Evolutionary conservation across 1,284 basidiomycete species (phyloP).

Genomic region (Puccinia coronata): DNA sequence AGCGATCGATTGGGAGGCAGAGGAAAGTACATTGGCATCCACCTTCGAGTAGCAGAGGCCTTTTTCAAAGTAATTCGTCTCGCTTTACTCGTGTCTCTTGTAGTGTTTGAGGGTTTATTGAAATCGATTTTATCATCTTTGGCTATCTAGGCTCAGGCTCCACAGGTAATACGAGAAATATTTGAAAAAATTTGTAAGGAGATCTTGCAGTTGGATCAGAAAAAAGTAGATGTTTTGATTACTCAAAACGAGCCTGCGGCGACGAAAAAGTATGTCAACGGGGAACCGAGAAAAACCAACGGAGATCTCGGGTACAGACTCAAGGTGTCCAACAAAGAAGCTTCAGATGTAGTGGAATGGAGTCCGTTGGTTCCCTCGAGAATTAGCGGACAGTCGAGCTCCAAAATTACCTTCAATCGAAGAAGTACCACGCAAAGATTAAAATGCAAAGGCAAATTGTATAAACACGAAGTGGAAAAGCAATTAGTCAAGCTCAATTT

Average conservation of each 20-base stretch:
- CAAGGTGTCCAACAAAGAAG: background rate
- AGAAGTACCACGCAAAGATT: constrained; percentile 14
- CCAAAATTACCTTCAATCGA: background rate
- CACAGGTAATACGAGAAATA: background rate
- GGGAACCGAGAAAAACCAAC: background rate
- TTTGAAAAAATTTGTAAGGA: constrained; percentile 27
- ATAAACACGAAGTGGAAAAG: constrained; percentile 36
- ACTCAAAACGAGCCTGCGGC: background rate
- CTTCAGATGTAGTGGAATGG: background rate
- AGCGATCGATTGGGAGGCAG: constrained; percentile 61
- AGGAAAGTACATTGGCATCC: constrained; percentile 65
- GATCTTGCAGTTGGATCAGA: constrained; percentile 14
- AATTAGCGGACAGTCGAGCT: background rate
- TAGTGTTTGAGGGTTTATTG: background rate
- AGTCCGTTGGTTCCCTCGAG: background rate
- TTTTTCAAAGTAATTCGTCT: constrained; percentile 61
- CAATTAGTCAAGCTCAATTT: constrained; percentile 64
- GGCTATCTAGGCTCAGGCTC: constrained; percentile 11
- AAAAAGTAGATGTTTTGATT: constrained; percentile 2
- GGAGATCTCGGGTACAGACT: background rate
- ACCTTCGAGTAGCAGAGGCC: constrained; percentile 70
- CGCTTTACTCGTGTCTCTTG: background rate
- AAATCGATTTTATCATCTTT: background rate
- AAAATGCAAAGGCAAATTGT: constrained; percentile 52
- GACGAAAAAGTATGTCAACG: background rate